Base-by-base conservation (phyloP, 169 alveolate genomes). In the Plasmodium blacklocki region DNA sequence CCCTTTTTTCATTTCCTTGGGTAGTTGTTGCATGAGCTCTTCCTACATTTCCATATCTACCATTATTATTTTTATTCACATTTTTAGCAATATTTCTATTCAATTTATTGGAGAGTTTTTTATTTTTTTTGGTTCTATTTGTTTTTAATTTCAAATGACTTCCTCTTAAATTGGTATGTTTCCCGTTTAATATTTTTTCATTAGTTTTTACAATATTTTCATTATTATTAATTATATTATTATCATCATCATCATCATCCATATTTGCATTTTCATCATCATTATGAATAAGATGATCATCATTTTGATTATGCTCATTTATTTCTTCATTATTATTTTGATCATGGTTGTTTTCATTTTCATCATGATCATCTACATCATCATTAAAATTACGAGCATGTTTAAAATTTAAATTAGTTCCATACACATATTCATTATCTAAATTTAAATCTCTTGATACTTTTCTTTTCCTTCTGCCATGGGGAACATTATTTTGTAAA, bases 401-500 rank as follows among this genome's bases (percentile, higher is more conserved):
- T 39, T 39, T 39, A 39, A 39, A 39, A 39, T 39, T 39, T 39
- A 39, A 5, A 19, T 18, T 60, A n/a, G 23, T 26, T 12, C 88
- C 32, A 50, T 59, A 19, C 6, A 58, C 62, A 49, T 23, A 14
- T 74, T 74, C 88, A 39, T 74, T 58, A 58, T 50, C 73, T 12
- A 39, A 19, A 59, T 12, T 59, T 39, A 60, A 58, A 23, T 58
- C 72, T 18, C 39, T 73, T 12, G 68, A 58, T 58, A 29, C 18
- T 74, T 74, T 74, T 74, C 88, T 74, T 32, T 66, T 74, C 15
- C 70, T 56, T 68, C 74, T 62, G 7, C 76, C 18, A 45, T 32
- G 15, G 5, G 32, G 58, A 18, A 47, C 23, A 29, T 76, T 76
- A 64, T 62, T 64, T 64, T 52, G 39, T 18, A 14, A 29, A n/a